These are phyloP conservation scores for Hordeum pubiflorum DNA, from an alignment of 202 grass and related monocot species.

Conservation along the genomic window DNA sequence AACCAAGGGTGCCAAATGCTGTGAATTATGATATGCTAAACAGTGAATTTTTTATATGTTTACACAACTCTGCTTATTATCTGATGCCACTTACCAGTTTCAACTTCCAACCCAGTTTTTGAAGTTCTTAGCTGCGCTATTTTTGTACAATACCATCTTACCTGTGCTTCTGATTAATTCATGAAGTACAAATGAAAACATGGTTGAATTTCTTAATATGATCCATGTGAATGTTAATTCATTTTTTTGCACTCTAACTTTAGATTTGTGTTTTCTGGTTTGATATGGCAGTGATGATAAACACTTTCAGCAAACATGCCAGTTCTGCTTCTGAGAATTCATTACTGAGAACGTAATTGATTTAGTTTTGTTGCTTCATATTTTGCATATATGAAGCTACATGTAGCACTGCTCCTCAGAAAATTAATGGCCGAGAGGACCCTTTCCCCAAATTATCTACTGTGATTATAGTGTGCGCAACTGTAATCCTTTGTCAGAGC, in stretches of 20 bases:
- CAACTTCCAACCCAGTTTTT: background rate
- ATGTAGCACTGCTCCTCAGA: too few relatives aligned
- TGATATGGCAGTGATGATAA: conserved; percentile 36
- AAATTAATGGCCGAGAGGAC: too few relatives aligned
- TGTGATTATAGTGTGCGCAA: too few relatives aligned
- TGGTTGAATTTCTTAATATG: conserved; percentile 99
- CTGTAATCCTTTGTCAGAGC: too few relatives aligned
- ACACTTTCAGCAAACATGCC: conserved; percentile 53
- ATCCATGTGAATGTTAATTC: conserved; percentile 16
- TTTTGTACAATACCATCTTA: conserved; percentile 2
- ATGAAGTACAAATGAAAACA: conserved; percentile 65
- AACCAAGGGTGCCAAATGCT: conserved; percentile 28
- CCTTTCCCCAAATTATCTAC: too few relatives aligned
- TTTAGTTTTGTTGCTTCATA: too few relatives aligned
- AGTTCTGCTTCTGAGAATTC: conserved; percentile 98
- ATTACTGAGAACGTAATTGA: conserved; percentile 36
- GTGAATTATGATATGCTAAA: conserved; percentile 46
- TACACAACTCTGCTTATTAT: conserved; percentile 54
- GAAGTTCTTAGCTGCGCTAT: too few relatives aligned
- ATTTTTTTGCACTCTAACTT: too few relatives aligned
- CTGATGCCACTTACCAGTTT: conserved; percentile 31
- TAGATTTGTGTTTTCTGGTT: background rate
- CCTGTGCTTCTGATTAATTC: conserved; percentile 73
- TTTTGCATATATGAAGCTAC: too few relatives aligned
- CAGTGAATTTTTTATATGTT: conserved; percentile 34